Evolutionary conservation across 176 grass and related monocot genomes (phyloP).

Genomic region (Carex pumila): DNA sequence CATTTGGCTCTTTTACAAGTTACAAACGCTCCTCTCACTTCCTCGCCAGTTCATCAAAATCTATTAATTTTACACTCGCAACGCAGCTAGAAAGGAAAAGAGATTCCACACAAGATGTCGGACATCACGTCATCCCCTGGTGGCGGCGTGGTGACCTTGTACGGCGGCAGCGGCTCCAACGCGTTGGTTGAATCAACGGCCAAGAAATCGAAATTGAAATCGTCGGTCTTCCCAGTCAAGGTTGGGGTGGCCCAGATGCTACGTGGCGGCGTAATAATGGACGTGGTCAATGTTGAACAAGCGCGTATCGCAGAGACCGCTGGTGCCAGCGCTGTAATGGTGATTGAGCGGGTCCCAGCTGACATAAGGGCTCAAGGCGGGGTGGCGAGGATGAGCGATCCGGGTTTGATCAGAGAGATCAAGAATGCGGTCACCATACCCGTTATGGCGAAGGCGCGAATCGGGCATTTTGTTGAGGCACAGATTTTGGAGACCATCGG

Average conservation of each 20-base stretch:
- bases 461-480: constrained; percentile 38
- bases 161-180: constrained; percentile 26
- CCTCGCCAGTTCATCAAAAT: neutral
- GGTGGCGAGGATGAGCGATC: constrained; percentile 27
- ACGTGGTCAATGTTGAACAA: constrained; percentile 20
- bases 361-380: constrained; percentile 19
- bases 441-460: constrained; percentile 28
- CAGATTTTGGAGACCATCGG: constrained; percentile 34
- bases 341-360: constrained; percentile 23
- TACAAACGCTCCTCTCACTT: neutral
- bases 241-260: constrained; percentile 15
- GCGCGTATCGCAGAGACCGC: constrained; percentile 18
- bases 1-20: neutral
- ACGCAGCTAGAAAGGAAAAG: neutral
- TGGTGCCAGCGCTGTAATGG: constrained; percentile 28
- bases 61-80: neutral
- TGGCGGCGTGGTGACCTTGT: constrained; percentile 62
- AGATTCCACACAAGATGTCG: constrained; percentile 27
- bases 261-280: constrained; percentile 23
- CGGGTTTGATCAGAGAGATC: constrained; percentile 15
- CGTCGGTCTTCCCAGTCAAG: constrained; percentile 30
- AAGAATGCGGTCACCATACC: constrained; percentile 20
- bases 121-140: neutral
- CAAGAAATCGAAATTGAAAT: constrained; percentile 43
- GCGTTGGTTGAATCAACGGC: constrained; percentile 23